A percentile compares a stretch with the other conserved stretches of the same genome.
phyloP scores from a whole-genome alignment of 108 stramenopile species.

The Discostella stelligeroides region DNA sequence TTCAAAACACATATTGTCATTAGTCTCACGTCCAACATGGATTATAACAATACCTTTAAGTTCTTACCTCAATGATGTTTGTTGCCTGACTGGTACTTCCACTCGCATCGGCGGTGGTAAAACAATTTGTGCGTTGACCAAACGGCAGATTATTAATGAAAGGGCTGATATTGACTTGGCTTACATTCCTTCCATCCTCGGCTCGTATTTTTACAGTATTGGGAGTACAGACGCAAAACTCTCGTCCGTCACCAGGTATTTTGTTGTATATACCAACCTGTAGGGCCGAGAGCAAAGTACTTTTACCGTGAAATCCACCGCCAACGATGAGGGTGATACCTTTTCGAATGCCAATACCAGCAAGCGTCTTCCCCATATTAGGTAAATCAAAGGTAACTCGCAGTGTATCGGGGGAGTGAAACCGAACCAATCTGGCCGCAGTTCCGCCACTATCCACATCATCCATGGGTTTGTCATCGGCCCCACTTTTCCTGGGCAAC shows the following conservation, averaged over 20 bases:
- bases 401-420: slow-evolving; percentile 65
- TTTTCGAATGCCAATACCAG: slow-evolving; percentile 90
- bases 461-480: slow-evolving; percentile 86
- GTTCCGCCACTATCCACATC: slow-evolving; percentile 14
- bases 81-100: slow-evolving; percentile 95
- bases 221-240: slow-evolving; percentile 82
- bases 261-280: slow-evolving; percentile 94
- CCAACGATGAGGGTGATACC: slow-evolving; percentile 96
- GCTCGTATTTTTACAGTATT: slow-evolving; percentile 90
- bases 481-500: slow-evolving; percentile 88
- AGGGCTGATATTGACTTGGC: slow-evolving; percentile 84
- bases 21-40: neutral
- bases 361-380: slow-evolving; percentile 60
- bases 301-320: slow-evolving; percentile 99
- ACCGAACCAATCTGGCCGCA: slow-evolving; percentile 50
- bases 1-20: neutral
- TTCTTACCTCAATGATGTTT: slow-evolving; percentile 89
- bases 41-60: neutral
- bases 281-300: slow-evolving; percentile 87
- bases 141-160: slow-evolving; percentile 96
- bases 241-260: slow-evolving; percentile 95
- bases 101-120: slow-evolving; percentile 87
- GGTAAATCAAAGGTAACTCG: slow-evolving; percentile 58
- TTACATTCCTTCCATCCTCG: slow-evolving; percentile 93
- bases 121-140: slow-evolving; percentile 78